Evolutionary conservation across 1,284 basidiomycete species (phyloP), one percentile per base, ranked within the genome.

Genomic region (Irpex lacteus): DNA sequence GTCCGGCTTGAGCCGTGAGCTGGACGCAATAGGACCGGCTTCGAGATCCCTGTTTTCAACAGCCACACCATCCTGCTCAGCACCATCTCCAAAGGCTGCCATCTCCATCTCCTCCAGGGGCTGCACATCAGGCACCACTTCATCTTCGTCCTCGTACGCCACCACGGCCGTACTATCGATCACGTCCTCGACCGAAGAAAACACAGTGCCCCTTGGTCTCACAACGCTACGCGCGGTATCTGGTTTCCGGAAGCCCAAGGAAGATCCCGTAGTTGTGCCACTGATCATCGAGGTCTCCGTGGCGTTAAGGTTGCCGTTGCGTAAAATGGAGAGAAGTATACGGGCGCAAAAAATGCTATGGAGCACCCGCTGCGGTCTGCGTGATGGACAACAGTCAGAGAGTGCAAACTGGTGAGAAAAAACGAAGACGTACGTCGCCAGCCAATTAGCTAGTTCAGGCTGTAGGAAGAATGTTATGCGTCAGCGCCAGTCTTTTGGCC

Each of bases 271-370:
- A 44, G 40, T 44, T 15, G 11, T 15, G 21, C 21, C 50, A 18
- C 18, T 19, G 50, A 26, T 26, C 8, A 15, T 18, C 11, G 50
- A 53, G 9, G 50, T 53, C 8, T 53, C 50, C 18, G n/a, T 18
- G 9, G 50, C 50, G 50, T 9, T 26, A 18, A 26, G 11, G 50
- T 53, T 53, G 9, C 50, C 50, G 50, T 18, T 19, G 19, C 47
- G 50, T 3, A 77, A 69, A 53, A 82, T 79, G 50, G 77, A 72
- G 52, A 81, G 69, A 8, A 82, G 73, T 9, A 81, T 77, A 21
- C 80, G 75, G 37, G 74, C 78, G 70, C 77, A 78, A 50, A 81
- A 71, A 26, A 81, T 70, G 6, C 78, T 80, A 69, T 81, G 80
- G 26, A 82, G 63, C n/a, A 80, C 77, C 44, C 79, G 76, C 65